Base-by-base conservation (phyloP, 2,329 filamentous ascomycete genomes). In the Hymenoscyphus albidus region DNA sequence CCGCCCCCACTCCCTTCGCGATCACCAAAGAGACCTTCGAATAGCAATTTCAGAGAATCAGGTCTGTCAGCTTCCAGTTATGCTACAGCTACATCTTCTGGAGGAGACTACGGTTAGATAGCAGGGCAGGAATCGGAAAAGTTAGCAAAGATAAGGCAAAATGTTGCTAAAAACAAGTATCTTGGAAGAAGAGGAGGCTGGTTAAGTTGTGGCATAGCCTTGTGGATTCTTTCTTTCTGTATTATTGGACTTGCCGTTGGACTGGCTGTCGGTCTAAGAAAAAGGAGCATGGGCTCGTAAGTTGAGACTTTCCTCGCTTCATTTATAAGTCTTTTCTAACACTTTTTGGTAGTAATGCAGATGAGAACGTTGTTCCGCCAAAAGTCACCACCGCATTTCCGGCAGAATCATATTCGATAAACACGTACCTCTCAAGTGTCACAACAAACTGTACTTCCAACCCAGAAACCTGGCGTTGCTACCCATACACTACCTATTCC, bases 371-470 rank as follows among this genome's bases (percentile, higher is more conserved):
- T 7, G 10, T 40, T 7, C 35, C 32, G 14, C 14, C 32, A n/a
- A 59, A 62, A 10, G 18, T 69, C 48, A 65, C 48, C 48, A 61
- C 67, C 16, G 69, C 71, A 62, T 89, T 89, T 70, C 88, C 88
- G 1, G 77, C 82, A 1, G 88, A 88, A 5, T 81, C 83, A n/a
- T 90, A 85, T 74, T 79, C 83, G 44, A 79, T 91, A 69, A 78
- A 82, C 6, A 85, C 86, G 27, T 83, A 82, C 65, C 82, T 91
- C 48, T 78, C 80, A 59, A 82, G 78, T 5, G 76, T 82, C 1
- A 76, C 77, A 16, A 82, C 84, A 6, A 79, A 79, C 59, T 91
- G 88, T 75, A 87, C 85, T 0, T 80, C 83, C 14, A 82, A 85
- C 69, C 68, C 82, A 0, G 76, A 79, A 4, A 85, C 85, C 0